Percentiles rank a stretch among this genome's conserved stretches.
Evolutionary conservation across 2,329 filamentous ascomycete genomes (phyloP).

Genomic region (Neonectria punicea): DNA sequence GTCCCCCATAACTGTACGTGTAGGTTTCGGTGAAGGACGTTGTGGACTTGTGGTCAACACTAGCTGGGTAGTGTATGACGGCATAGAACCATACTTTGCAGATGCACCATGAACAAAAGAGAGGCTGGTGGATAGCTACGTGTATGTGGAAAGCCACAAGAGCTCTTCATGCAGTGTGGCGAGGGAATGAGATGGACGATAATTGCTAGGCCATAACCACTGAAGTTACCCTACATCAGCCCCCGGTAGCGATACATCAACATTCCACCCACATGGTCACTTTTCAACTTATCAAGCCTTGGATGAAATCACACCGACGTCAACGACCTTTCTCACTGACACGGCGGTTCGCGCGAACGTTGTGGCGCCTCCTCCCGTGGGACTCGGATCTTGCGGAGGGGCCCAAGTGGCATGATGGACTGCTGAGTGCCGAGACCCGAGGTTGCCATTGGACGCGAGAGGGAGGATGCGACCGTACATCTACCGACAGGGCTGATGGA

Average conservation of each 20-base stretch:
- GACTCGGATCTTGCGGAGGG: neutral
- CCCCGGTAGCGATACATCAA: neutral
- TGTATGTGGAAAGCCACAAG: too few relatives aligned
- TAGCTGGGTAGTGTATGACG: neutral
- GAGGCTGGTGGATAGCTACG: too few relatives aligned
- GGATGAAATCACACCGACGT: constrained; percentile 39
- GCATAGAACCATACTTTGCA: neutral
- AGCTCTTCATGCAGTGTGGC: neutral
- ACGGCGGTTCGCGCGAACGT: neutral
- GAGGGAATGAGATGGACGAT: neutral
- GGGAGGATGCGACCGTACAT: neutral
- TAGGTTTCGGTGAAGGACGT: neutral
- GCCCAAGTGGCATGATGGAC: neutral
- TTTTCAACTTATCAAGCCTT: neutral
- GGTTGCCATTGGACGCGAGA: neutral
- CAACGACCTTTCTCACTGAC: constrained; percentile 13
- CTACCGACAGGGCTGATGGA: constrained; percentile 17
- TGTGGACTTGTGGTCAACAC: neutral
- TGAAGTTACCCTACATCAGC: neutral
- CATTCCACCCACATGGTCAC: neutral
- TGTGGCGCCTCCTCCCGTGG: neutral
- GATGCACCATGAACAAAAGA: neutral
- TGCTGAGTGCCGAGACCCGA: neutral
- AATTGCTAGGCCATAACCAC: neutral
- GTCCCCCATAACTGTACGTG: neutral